Evolutionary conservation across 768 basidiomycete species (phyloP), one percentile per base, ranked within the genome.

Genomic region (Candolleomyces aberdarensis): DNA sequence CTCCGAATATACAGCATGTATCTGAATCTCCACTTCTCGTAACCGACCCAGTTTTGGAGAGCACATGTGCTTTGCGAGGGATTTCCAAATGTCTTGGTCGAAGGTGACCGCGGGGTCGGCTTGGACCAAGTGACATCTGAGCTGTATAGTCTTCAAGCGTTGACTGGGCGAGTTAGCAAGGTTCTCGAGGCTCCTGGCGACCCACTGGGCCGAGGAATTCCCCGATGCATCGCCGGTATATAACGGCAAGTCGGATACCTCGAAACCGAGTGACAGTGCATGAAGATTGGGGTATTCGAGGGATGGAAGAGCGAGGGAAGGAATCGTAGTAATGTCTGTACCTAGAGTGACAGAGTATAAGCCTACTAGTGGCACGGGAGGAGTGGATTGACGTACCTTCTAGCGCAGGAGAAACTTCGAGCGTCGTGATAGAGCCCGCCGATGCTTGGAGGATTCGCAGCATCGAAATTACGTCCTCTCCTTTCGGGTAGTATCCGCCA

Each of bases 231-330:
- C 44, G 15, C 36, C 36, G 36, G 36, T 36, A 6, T 36, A 36
- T 36, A 36, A 36, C 6, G 36, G 36, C 36, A 46, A 20, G 8
- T 32, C 31, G 19, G 54, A 20, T 1, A 56, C 7, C 22, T 56
- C 54, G 54, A 56, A 56, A n/a, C 54, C 54, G 13, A 56, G n/a
- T 13, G 54, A 36, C n/a, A 56, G 54, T 10, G 54, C n/a, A 7
- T 43, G 10, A 10, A 56, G 40, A 8, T 56, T 14, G 17, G 39
- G 36, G 22, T 56, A 56, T 3, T 22, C 36, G 14, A 19, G 54
- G 19, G 54, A 26, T 9, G 54, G 54, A 26, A 56, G 22, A 7
- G 32, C 26, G 17, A 53, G 32, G 32, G 52, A 29, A 32, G 52
- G 52, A n/a, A 32, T n/a, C 31, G 31, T 15, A 32, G 54, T 40